Evolutionary conservation across 169 alveolate genomes (phyloP), one percentile per base, ranked within the genome.

Genomic region (Eimeria nieschulzi): DNA sequence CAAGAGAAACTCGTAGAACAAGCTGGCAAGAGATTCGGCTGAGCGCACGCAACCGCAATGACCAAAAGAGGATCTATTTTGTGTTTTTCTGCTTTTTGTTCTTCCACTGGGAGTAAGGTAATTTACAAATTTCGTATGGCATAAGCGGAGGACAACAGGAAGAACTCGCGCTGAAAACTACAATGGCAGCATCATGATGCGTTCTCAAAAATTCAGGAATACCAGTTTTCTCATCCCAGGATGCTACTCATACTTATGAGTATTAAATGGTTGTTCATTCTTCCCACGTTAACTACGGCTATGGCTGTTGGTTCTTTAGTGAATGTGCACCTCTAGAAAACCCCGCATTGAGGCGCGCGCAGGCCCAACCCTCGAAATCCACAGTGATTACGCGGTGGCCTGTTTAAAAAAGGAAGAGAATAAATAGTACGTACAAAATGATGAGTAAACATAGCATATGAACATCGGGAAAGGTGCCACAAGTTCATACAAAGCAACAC

Each of bases 291-390:
- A 33, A 1, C 46, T 33, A 33, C 46, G 46, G 46, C 46, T 33
- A 33, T 33, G 46, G 46, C 46, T 33, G 46, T 0, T 3, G 46
- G 26, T 54, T 76, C 66, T 23, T 6, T 55, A 21, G 39, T 64
- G 6, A 13, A 19, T 0, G 51, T 73, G 73, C 55, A 80, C 87
- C 87, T 51, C 87, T 80, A 5, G 87, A 56, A 66, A 80, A 80
- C 15, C 87, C 87, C 26, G 87, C 87, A 46, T 80, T 80, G 13
- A 80, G 68, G 76, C 87, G 87, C 75, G 87, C 87, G 56, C 72
- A 80, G 10, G 59, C 25, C 87, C 87, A 80, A 6, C 87, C 87
- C 68, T 80, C 87, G 33, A 80, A 80, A 33, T 80, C 87, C 55
- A 80, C 75, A 23, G 87, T 80, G n/a, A 80, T 80, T 7, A 80